Evolutionary conservation across 2,329 filamentous ascomycete species (phyloP).

Genomic region (Apiospora arundinis): DNA sequence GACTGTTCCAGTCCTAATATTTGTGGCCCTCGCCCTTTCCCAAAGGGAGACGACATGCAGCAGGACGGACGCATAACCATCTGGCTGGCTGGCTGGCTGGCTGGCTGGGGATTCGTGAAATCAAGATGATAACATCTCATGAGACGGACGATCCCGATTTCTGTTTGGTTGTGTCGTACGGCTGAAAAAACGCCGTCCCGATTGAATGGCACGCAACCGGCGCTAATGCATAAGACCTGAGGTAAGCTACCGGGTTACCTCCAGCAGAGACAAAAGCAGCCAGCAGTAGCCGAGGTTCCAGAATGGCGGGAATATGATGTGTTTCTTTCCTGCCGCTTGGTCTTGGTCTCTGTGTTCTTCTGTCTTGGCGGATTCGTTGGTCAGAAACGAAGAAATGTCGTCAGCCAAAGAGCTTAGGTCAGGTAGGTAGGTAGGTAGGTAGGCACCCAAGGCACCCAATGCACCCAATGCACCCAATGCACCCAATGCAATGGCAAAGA

Average conservation of each 20-base stretch:
- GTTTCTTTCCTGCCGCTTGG: background rate
- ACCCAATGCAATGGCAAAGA: too few species aligned
- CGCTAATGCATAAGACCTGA: constrained; percentile 16
- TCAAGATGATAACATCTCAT: background rate
- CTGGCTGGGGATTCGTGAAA: background rate
- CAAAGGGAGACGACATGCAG: background rate
- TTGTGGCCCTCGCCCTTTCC: background rate
- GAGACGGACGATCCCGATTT: background rate
- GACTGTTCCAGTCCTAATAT: background rate
- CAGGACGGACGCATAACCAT: background rate
- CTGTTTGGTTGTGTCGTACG: constrained; percentile 3
- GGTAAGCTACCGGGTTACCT: constrained; percentile 1
- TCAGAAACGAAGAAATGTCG: background rate
- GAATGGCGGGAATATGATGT: background rate
- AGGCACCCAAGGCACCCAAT: too few species aligned
- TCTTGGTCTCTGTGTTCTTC: background rate
- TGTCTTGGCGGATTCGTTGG: background rate
- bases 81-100: too few species aligned
- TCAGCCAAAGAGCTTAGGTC: background rate
- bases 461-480: too few species aligned
- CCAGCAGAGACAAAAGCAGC: background rate
- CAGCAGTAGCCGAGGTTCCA: background rate
- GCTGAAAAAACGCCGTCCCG: background rate
- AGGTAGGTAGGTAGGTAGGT: too few species aligned
- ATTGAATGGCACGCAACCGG: constrained; percentile 18